Base-by-base conservation (phyloP, 345 rosid species). In the Gossypium anomalum region DNA sequence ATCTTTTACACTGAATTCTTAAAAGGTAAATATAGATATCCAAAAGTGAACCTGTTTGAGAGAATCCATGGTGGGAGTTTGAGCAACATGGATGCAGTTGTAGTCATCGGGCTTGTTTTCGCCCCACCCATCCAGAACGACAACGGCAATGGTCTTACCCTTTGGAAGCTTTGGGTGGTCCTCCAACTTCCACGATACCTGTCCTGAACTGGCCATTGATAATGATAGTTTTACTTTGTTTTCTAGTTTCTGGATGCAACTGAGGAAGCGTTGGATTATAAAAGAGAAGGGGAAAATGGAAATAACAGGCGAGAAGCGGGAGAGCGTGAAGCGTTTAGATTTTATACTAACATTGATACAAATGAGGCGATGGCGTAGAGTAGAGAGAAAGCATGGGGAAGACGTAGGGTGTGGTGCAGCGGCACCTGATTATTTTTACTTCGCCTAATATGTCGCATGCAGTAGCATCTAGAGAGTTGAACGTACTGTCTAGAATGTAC, bases 51-150 rank as follows among this genome's bases (percentile, higher is more conserved):
- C 97, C 83, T 82, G 43, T 79, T 93, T 95, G 76, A 95, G 90
- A 76, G 97, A 90, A 76, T 95, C 96, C 97, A 93, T 95, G 86
- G 91, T 79, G 8, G 94, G 97, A 22, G 99, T 95, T 1, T 92
- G 86, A 29, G 98, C 99, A 60, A 85, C 82, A 74, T 95, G 97
- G 86, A 95, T 95, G 57, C 98, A 93, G 75, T 95, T 95, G 70
- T 82, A 95, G 67, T 83, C 79, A 84, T 95, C 96, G 41, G 96
- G 91, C 60, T 79, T 88, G 69, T 87, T 85, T 87, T 95, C 99
- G 7, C 97, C 99, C 98, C 99, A 95, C 0, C 99, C 99, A 82
- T 95, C 99, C 79, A 93, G 82, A 41, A 95, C 97, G n/a, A 95
- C 82, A 75, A 93, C 19, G 41, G 91, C 99, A 5, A 95, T 47